These are phyloP conservation scores for Talaromyces trachyspermus DNA, from an alignment of 495 filamentous ascomycete genomes.

Conservation along the genomic window DNA sequence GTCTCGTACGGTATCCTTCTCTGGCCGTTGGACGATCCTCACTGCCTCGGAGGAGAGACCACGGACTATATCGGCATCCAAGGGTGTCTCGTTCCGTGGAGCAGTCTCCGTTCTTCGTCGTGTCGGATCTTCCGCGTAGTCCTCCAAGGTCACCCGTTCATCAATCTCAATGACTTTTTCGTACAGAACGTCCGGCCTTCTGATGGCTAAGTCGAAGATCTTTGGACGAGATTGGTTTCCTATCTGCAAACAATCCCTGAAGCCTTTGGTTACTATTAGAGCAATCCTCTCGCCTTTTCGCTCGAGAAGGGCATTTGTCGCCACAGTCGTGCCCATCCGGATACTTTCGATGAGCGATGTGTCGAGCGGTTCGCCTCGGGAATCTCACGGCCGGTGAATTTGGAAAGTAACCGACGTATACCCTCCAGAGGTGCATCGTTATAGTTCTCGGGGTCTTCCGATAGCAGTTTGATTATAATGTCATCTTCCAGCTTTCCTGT, in stretches of 20 bases:
- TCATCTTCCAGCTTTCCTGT: constrained; percentile 54
- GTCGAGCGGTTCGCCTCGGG: constrained; percentile 68
- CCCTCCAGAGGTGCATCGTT: constrained; percentile 72
- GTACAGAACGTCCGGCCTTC: constrained; percentile 64
- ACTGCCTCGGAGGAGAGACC: constrained; percentile 35
- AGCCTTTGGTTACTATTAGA: constrained; percentile 74
- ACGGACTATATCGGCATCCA: constrained; percentile 9
- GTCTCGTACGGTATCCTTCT: constrained; percentile 16
- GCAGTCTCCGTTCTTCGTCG: constrained; percentile 11
- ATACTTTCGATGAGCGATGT: constrained; percentile 71
- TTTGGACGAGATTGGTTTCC: constrained; percentile 65
- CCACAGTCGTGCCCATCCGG: constrained; percentile 72
- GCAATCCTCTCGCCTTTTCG: constrained; percentile 80
- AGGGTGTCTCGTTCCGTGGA: constrained; percentile 4
- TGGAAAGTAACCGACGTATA: constrained; percentile 73
- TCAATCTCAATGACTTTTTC: constrained; percentile 58
- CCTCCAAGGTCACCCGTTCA: constrained; percentile 71
- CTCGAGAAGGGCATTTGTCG: constrained; percentile 71
- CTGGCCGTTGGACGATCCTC: constrained; percentile 28
- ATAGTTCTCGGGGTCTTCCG: constrained; percentile 73
- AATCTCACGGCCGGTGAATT: constrained; percentile 60
- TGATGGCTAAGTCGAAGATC: constrained; percentile 66
- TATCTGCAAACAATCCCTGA: constrained; percentile 74
- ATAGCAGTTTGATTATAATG: constrained; percentile 72
- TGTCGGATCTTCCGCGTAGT: constrained; percentile 26